Evolutionary conservation across 1,284 basidiomycete species (phyloP).

Genomic region (Trametes hirsuta): DNA sequence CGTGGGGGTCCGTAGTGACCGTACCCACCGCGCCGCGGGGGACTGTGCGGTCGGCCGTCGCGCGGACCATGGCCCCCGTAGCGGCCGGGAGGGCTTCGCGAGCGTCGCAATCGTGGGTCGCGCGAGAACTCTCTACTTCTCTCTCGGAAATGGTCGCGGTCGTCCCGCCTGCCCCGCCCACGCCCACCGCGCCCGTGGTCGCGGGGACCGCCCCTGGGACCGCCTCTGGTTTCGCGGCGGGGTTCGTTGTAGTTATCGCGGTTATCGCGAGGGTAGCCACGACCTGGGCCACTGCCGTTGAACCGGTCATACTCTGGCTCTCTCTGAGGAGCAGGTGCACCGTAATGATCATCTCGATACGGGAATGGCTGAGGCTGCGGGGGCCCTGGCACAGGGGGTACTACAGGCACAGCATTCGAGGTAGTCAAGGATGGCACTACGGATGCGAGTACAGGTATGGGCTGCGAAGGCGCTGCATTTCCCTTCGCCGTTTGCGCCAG

Average conservation of each 20-base stretch:
- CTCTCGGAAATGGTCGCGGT: slow-evolving; percentile 51
- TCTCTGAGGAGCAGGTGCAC: slow-evolving; percentile 37
- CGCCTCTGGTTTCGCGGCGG: slow-evolving; percentile 39
- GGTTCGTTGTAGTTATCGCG: slow-evolving; percentile 34
- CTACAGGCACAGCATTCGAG: slow-evolving; percentile 37
- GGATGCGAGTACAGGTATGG: slow-evolving; percentile 35
- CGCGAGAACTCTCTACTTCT: slow-evolving; percentile 28
- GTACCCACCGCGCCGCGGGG: slow-evolving; percentile 47
- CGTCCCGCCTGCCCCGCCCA: slow-evolving; percentile 47
- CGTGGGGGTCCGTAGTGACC: slow-evolving; percentile 9
- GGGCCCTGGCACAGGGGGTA: slow-evolving; percentile 33
- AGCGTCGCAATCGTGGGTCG: slow-evolving; percentile 51
- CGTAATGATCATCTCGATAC: slow-evolving; percentile 49
- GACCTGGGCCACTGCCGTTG: slow-evolving; percentile 46
- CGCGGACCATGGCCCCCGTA: slow-evolving; percentile 41
- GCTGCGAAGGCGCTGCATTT: slow-evolving; percentile 37
- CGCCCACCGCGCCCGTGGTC: slow-evolving; percentile 51
- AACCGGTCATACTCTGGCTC: slow-evolving; percentile 51
- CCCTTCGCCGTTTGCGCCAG: slow-evolving; percentile 63
- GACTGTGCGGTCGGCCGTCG: slow-evolving; percentile 59
- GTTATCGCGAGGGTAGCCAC: slow-evolving; percentile 44
- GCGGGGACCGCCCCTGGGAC: slow-evolving; percentile 36
- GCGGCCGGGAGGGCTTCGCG: slow-evolving; percentile 65
- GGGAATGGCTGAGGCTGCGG: slow-evolving; percentile 41
- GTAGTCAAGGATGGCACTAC: slow-evolving; percentile 37